A percentile compares a stretch with the other conserved stretches of the same genome.
Evolutionary conservation across 192 early-diverging fungal species (phyloP).

Genomic region (Gigaspora rosea): DNA sequence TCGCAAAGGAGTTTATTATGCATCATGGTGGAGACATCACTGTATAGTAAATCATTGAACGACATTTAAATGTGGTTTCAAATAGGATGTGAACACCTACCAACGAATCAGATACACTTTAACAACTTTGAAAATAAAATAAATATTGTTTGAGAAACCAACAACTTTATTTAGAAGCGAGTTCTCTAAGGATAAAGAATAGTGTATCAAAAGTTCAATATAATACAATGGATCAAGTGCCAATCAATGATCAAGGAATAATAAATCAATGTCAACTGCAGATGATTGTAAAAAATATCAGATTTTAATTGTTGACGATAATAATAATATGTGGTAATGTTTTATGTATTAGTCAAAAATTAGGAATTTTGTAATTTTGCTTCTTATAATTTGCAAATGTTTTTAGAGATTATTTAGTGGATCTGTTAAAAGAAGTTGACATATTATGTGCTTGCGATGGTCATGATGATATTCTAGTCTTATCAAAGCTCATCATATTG

Average conservation of each 20-base stretch:
- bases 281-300: neutral
- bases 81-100: conserved; percentile 43
- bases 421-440: too few species aligned
- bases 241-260: too few species aligned
- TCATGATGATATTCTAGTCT: too few species aligned
- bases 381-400: neutral
- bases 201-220: too few species aligned
- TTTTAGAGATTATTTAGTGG: conserved; percentile 29
- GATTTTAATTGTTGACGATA: conserved; percentile 50
- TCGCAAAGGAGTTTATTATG: conserved; percentile 45
- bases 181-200: conserved; percentile 34
- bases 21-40: conserved; percentile 53
- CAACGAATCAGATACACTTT: neutral
- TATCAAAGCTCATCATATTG: too few species aligned
- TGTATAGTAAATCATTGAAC: conserved; percentile 49
- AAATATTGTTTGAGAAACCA: neutral
- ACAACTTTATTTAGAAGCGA: conserved; percentile 37
- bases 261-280: too few species aligned
- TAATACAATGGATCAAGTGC: too few species aligned
- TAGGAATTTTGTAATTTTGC: neutral
- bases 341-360: neutral
- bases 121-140: too few species aligned
- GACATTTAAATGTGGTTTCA: conserved; percentile 54
- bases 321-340: conserved; percentile 42
- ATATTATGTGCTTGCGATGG: too few species aligned